Conservation (phyloP, 2,329 filamentous ascomycete species). For the Aspergillus aculeatus region DNA sequence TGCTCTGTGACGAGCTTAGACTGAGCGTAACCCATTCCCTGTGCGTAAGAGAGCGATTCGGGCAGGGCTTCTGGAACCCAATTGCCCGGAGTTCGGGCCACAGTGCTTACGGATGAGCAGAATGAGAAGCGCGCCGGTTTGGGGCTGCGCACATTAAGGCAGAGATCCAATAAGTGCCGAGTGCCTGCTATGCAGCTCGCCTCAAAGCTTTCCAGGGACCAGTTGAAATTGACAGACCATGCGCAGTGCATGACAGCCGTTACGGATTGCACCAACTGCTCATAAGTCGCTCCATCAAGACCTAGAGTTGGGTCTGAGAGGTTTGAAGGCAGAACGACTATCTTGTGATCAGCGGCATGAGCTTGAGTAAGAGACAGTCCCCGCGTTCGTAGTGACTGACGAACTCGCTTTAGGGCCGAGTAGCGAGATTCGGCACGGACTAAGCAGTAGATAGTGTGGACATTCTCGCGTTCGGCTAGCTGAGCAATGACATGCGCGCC, state of each 20-base stretch:
- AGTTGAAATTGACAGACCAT: slow-evolving; percentile 66
- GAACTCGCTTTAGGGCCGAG: slow-evolving; percentile 38
- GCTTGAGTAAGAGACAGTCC: slow-evolving; percentile 10
- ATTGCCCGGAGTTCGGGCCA: slow-evolving; percentile 27
- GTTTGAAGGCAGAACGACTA: slow-evolving; percentile 49
- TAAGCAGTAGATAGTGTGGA: slow-evolving; percentile 52
- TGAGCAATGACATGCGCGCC: slow-evolving; percentile 58
- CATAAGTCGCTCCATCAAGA: slow-evolving; percentile 44
- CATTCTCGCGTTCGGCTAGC: slow-evolving; percentile 39
- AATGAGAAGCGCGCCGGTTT: slow-evolving; percentile 28
- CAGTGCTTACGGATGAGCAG: slow-evolving; percentile 50
- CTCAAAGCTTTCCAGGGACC: slow-evolving; percentile 56
- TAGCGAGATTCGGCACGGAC: slow-evolving; percentile 48
- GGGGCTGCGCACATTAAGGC: slow-evolving; percentile 26
- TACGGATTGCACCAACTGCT: slow-evolving; percentile 40
- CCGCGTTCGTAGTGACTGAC: slow-evolving; percentile 41
- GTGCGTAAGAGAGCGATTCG: slow-evolving; percentile 33
- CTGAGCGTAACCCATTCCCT: slow-evolving; percentile 41
- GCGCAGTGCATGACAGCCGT: slow-evolving; percentile 62
- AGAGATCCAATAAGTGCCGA: slow-evolving; percentile 43
- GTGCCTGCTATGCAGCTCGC: slow-evolving; percentile 50
- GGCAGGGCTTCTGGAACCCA: slow-evolving; percentile 37
- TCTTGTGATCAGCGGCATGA: slow-evolving; percentile 30
- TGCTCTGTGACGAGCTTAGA: slow-evolving; percentile 38
- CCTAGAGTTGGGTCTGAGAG: slow-evolving; percentile 51